Conservation (phyloP, 2,329 filamentous ascomycete genomes). For the Penicillium sp. region DNA sequence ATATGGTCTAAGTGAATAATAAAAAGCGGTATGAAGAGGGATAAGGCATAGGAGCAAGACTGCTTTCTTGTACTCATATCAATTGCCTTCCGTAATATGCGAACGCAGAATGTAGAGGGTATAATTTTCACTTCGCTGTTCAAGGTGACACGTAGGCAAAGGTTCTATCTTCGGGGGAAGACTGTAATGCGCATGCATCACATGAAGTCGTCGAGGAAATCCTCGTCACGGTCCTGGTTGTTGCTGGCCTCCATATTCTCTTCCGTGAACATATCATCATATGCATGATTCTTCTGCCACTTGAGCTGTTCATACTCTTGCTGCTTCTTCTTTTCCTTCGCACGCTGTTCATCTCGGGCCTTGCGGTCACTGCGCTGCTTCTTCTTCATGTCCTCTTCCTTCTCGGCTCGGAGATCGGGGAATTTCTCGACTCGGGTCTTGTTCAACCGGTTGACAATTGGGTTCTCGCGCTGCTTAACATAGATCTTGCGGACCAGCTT, state of each 20-base stretch:
- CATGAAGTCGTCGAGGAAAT: slow-evolving; percentile 91
- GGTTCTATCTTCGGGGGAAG: neutral
- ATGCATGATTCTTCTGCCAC: slow-evolving; percentile 95
- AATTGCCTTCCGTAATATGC: neutral
- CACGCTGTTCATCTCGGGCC: slow-evolving; percentile 37
- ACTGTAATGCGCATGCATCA: slow-evolving; percentile 42
- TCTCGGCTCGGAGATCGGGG: slow-evolving; percentile 78
- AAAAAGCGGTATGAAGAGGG: neutral
- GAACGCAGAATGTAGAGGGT: neutral
- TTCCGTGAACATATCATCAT: slow-evolving; percentile 85
- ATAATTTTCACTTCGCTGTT: slow-evolving; percentile 3
- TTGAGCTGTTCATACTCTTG: slow-evolving; percentile 86
- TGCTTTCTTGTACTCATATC: neutral
- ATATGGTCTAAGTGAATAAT: neutral
- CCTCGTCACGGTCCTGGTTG: slow-evolving; percentile 77
- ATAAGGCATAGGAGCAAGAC: neutral
- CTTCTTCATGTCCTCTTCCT: slow-evolving; percentile 70
- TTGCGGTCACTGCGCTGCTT: slow-evolving; percentile 65
- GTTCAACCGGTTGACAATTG: slow-evolving; percentile 94
- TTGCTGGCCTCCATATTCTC: slow-evolving; percentile 73
- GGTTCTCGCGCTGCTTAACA: slow-evolving; percentile 77
- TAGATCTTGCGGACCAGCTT: slow-evolving; percentile 79
- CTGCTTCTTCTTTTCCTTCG: slow-evolving; percentile 42
- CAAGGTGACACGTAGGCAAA: neutral
- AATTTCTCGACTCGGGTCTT: slow-evolving; percentile 90